Base-by-base conservation (phyloP, 495 filamentous ascomycete genomes). In the Trichoderma orchidacearum region DNA sequence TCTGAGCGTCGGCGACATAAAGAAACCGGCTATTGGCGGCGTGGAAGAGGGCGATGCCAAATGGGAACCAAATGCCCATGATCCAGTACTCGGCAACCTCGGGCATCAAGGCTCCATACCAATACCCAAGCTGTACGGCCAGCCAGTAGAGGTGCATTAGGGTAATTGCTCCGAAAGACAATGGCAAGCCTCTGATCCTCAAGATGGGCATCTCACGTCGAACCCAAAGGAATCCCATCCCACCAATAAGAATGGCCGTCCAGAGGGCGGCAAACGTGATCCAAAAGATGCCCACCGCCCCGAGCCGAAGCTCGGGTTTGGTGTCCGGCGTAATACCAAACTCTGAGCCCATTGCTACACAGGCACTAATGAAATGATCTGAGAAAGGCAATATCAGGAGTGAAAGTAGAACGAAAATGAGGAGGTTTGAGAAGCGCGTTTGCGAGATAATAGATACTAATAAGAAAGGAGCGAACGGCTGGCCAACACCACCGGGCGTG, bases 11-110 rank as follows among this genome's bases (percentile, higher is more conserved):
- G 58, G 79, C 77, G 55, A 83, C 68, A 51, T 79, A 68, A 17
- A 84, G 70, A 61, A 85, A 77, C 32, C 78, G 77, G 58, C 64
- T 71, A 61, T 82, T 83, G 35, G 77, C 74, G 53, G 77, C 84
- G 60, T 85, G 81, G 64, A 85, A 87, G 1, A 84, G 64, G 13
- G 79, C 82, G 56, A 85, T 74, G 21, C 83, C 83, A 30, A 78
- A 72, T 0, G 84, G 84, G 23, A 87, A 68, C 60, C 76, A 81
- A 52, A 79, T 74, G 41, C 80, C 78, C 84, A 87, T 87, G 60
- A 85, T 70, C 81, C 83, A 87, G 66, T 77, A 87, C 59, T 84
- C 64, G 21, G 28, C 11, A 11, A 61, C 34, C 11, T 61, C 35
- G 0, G 78, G 75, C 60, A 83, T 75, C 12, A 71, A 57, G 3